A percentile compares a stretch with the other conserved stretches of the same genome.
These are phyloP conservation scores for Borovskyia barvae DNA, from an alignment of 208 protist genomes.

Conservation along the genomic window DNA sequence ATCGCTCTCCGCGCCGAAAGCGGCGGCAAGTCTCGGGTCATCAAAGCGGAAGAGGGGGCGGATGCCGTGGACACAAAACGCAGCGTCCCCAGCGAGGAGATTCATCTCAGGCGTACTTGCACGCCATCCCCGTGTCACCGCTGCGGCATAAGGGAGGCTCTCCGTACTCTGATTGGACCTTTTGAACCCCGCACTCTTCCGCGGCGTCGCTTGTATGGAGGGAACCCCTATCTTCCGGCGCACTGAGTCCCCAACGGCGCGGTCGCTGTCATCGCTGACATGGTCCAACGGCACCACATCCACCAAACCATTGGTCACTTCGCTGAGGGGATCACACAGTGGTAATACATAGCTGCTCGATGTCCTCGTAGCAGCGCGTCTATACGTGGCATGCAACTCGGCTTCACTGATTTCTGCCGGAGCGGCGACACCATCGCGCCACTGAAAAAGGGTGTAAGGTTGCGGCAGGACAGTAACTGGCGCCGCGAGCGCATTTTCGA, in stretches of 20 bases:
- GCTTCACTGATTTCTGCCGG: neutral
- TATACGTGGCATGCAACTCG: too few species aligned
- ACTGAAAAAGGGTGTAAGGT: constrained; percentile 10
- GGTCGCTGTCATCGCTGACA: neutral
- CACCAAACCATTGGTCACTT: too few species aligned
- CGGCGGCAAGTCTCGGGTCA: neutral
- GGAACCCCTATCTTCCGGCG: neutral
- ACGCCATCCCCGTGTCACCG: neutral
- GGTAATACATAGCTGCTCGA: neutral
- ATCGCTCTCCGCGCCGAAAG: neutral
- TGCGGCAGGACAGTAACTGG: constrained; percentile 11
- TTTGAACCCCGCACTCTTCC: neutral
- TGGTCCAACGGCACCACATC: constrained; percentile 1
- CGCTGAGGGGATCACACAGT: too few species aligned
- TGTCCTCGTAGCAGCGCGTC: neutral
- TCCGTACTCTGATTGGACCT: too few species aligned
- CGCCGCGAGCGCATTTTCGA: constrained; percentile 1
- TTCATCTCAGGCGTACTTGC: constrained; percentile 15
- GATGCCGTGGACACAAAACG: constrained; percentile 21
- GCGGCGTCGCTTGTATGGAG: neutral
- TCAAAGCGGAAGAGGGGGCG: constrained; percentile 23
- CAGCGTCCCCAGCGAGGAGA: constrained; percentile 34
- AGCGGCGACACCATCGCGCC: constrained; percentile 1
- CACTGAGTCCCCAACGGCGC: neutral
- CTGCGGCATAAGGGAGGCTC: too few species aligned